Base-by-base conservation (phyloP, 2,329 filamentous ascomycete genomes). In the Sporothrix humicola region DNA sequence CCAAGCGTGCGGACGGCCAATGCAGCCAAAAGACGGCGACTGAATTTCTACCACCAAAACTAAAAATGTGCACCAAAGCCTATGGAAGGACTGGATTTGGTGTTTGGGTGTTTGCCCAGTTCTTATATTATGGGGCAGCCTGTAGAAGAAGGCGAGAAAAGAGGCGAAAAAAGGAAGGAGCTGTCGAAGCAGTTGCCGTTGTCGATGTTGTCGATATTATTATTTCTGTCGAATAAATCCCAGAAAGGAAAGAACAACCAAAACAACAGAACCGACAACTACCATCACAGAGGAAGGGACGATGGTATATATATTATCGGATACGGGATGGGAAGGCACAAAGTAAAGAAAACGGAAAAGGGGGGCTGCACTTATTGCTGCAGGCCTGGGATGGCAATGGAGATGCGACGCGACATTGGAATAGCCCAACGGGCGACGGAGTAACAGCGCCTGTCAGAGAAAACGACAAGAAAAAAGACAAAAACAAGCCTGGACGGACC, bases 91-190 rank as follows among this genome's bases (percentile, higher is more conserved):
- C n/a, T 7, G 2, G n/a, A n/a, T n/a, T n/a, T n/a, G n/a, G n/a
- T n/a, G n/a, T n/a, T n/a, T n/a, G n/a, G n/a, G 23, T 20, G 20
- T 20, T 56, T 17, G 48, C 17, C 48, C 26, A 59, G 42, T 50
- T 68, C 46, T 37, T 68, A 68, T 68, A 68, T 69, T 69, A 54
- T 69, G 46, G 46, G 65, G 65, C 23, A 20, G 46, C 31, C 65
- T 20, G 23, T 26, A 50, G 42, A 26, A 37, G 23, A 20, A 26
- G 31, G 13, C 7, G n/a, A 31, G 42, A 3, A 12, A 23, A 9
- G 2, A n/a, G 50, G 17, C 8, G 17, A 9, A 23, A 56, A 26
- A 26, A 26, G 63, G 42, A 50, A 66, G 4, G 42, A 13, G 63
- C 42, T 10, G 63, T 1, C 17, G 23, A 17, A 37, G 13, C 12